Evolutionary conservation across 1,139 yeast species (phyloP).

Genomic region (Neolecta irregularis): DNA sequence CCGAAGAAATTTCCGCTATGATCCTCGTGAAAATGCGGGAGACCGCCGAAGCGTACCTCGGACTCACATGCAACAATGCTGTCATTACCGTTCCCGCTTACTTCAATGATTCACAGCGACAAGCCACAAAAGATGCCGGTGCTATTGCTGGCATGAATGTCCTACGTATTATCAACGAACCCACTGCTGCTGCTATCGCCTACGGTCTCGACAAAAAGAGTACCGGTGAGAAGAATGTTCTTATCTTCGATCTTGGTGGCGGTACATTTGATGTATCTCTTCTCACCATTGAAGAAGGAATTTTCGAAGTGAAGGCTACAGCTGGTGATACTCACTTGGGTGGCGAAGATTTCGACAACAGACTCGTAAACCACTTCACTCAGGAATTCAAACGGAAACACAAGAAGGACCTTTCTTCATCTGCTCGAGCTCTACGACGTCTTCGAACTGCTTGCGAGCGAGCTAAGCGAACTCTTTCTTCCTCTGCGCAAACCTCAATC

Average conservation of each 20-base stretch:
- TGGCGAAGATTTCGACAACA: conserved; percentile 99
- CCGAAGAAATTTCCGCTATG: conserved; percentile 93
- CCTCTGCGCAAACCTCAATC: conserved; percentile 90
- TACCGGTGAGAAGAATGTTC: conserved; percentile 72
- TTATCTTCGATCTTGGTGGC: conserved; percentile 95
- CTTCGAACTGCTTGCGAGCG: conserved; percentile 98
- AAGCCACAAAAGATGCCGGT: conserved; percentile 96
- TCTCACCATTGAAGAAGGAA: conserved; percentile 95
- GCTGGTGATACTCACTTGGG: conserved; percentile 99
- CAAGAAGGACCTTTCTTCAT: conserved; percentile 77
- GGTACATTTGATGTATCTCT: conserved; percentile 98
- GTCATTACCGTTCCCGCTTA: conserved; percentile 91
- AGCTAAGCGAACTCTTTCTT: conserved; percentile 97
- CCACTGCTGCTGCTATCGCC: conserved; percentile 95
- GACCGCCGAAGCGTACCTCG: conserved; percentile 84
- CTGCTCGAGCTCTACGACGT: conserved; percentile 95
- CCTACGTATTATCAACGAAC: conserved; percentile 87
- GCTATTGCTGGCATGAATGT: conserved; percentile 90
- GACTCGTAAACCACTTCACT: conserved; percentile 86
- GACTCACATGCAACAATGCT: conserved; percentile 73
- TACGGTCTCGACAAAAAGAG: conserved; percentile 90
- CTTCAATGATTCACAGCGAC: conserved; percentile 92
- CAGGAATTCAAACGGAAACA: conserved; percentile 95
- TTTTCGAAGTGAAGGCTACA: conserved; percentile 97
- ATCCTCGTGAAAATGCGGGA: conserved; percentile 90